Percentiles rank a stretch among this genome's conserved stretches.
phyloP scores from a whole-genome alignment of 2,329 filamentous ascomycete genomes.

The Raffaelea arxii region DNA sequence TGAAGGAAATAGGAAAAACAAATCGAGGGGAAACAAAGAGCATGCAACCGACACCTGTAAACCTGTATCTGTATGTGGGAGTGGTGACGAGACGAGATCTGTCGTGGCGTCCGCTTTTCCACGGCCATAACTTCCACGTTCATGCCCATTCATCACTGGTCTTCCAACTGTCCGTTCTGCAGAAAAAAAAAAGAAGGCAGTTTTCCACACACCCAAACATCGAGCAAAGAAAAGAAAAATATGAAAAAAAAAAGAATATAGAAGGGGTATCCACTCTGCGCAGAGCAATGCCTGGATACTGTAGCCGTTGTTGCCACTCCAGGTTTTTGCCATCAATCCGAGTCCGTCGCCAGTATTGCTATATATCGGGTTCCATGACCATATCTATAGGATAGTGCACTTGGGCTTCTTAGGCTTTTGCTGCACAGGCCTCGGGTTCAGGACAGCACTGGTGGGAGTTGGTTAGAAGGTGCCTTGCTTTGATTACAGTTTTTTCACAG shows the following conservation, averaged over 20 bases:
- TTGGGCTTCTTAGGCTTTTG: conserved; percentile 54
- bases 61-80: conserved; percentile 10
- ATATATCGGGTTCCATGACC: neutral
- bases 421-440: conserved; percentile 54
- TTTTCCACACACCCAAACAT: neutral
- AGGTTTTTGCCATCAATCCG: neutral
- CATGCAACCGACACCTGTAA: conserved; percentile 12
- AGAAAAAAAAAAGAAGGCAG: neutral
- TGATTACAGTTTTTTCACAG: too few relatives aligned
- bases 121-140: too few relatives aligned
- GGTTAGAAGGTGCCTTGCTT: too few relatives aligned
- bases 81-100: too few relatives aligned
- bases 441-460: conserved; percentile 47
- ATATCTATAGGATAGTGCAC: conserved; percentile 57
- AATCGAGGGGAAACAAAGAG: conserved; percentile 12
- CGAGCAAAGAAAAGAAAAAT: neutral
- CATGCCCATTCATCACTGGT: neutral
- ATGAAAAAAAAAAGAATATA: conserved; percentile 10
- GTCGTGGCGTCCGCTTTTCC: too few relatives aligned
- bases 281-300: too few relatives aligned
- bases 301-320: conserved; percentile 4
- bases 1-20: conserved; percentile 1
- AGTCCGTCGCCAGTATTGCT: neutral
- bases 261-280: conserved; percentile 15
- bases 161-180: neutral